Evolutionary conservation across 495 filamentous ascomycete genomes (phyloP).

Genomic region (Achaetomiella virescens): DNA sequence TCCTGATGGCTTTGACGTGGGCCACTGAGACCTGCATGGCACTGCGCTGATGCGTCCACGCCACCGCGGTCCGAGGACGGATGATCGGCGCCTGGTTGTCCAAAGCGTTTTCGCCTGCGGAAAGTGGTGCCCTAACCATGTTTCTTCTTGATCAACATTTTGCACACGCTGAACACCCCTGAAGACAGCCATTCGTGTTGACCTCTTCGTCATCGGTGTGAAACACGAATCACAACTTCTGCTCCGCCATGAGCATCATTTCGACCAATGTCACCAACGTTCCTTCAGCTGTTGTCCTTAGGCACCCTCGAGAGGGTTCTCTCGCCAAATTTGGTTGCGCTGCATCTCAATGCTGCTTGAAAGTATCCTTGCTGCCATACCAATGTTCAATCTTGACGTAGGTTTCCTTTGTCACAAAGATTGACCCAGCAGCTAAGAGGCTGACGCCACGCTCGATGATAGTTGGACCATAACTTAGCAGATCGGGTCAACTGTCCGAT

Average conservation of each 20-base stretch:
- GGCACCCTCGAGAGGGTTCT: neutral
- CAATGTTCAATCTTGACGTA: slow-evolving; percentile 18
- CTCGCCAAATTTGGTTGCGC: neutral
- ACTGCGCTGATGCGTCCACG: neutral
- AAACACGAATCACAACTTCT: neutral
- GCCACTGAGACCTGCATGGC: slow-evolving; percentile 16
- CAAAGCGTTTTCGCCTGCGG: too few species aligned
- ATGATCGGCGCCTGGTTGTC: slow-evolving; percentile 13
- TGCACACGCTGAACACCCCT: too few species aligned
- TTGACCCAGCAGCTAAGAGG: slow-evolving; percentile 20
- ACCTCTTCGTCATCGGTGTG: too few species aligned
- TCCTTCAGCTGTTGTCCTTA: neutral
- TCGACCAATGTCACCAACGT: too few species aligned
- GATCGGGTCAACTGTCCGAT: slow-evolving; percentile 28
- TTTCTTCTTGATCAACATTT: too few species aligned
- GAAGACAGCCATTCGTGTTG: too few species aligned
- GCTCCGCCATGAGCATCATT: neutral
- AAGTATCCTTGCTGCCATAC: slow-evolving; percentile 19
- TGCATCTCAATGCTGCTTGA: slow-evolving; percentile 14
- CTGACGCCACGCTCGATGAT: slow-evolving; percentile 13
- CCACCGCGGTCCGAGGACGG: neutral
- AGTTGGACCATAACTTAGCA: slow-evolving; percentile 28
- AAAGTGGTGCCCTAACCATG: too few species aligned
- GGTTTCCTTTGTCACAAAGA: slow-evolving; percentile 34
- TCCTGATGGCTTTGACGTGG: neutral